A percentile compares a stretch with the other conserved stretches of the same genome.
phyloP scores from a whole-genome alignment of 2,329 filamentous ascomycete species.

The Fusarium incarnatum region DNA sequence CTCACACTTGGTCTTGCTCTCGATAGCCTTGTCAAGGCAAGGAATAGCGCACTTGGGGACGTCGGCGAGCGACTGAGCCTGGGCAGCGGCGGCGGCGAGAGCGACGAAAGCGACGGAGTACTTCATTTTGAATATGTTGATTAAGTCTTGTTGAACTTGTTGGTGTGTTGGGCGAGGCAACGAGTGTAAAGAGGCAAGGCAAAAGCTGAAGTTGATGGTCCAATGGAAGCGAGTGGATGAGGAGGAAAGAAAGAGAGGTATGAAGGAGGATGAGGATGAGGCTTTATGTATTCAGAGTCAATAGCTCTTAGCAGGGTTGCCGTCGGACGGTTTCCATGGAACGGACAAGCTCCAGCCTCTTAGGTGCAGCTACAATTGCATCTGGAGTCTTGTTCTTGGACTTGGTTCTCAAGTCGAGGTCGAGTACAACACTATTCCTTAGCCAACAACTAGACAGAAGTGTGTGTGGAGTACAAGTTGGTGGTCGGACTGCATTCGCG shows the following conservation, averaged over 20 bases:
- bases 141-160: background rate
- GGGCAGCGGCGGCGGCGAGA: slow-evolving; percentile 50
- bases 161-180: slow-evolving; percentile 36
- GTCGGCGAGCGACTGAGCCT: slow-evolving; percentile 51
- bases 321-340: slow-evolving; percentile 17
- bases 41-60: slow-evolving; percentile 55
- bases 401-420: background rate
- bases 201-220: slow-evolving; percentile 32
- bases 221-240: slow-evolving; percentile 50
- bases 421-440: background rate
- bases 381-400: slow-evolving; percentile 15
- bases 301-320: background rate
- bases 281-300: slow-evolving; percentile 49
- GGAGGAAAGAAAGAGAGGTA: slow-evolving; percentile 26
- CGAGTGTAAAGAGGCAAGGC: slow-evolving; percentile 45
- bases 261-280: slow-evolving; percentile 31
- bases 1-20: slow-evolving; percentile 48
- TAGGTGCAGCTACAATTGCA: slow-evolving; percentile 13
- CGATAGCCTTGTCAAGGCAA: slow-evolving; percentile 52
- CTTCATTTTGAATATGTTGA: slow-evolving; percentile 53
- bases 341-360: slow-evolving; percentile 18
- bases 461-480: slow-evolving; percentile 14
- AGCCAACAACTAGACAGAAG: slow-evolving; percentile 7
- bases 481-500: slow-evolving; percentile 32
- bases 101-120: slow-evolving; percentile 50